Evolutionary conservation across 371 early-diverging fungal species (phyloP), one percentile per base, ranked within the genome.

Genomic region (Syncephalastrum monosporum): DNA sequence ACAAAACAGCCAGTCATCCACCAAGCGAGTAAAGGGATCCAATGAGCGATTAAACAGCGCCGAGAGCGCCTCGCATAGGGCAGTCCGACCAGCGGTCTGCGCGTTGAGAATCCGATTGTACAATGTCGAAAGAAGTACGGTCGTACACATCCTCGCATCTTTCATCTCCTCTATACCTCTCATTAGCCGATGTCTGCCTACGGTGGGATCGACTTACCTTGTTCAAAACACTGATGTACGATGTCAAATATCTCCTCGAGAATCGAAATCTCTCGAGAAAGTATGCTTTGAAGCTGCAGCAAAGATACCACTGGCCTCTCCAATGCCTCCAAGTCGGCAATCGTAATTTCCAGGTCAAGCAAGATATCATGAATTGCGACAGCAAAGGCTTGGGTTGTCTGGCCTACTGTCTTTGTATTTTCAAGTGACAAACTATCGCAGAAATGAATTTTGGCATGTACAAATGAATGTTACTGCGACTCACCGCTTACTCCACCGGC

Each of bases 1-100:
- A 44, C 60, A 53, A 47, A 68, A 67, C 4, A 72, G 57, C 78
- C 78, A 78, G 17, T 67, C 71, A 48, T 78, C 75, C 57, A 72
- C 63, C 42, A 74, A 42, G 0, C 61, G 60, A 10, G 69, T 68
- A 42, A 64, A 69, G 8, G 78, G 75, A 1, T 54, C 46, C 8
- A 78, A 15, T 1, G 69, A 65, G 2, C 67, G 47, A 10, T 61
- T 24, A 24, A 71, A 65, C 1, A 71, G 8, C 24, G 45, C 43
- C 8, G 67, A 5, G 8, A 78, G 16, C 5, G 60, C 51, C 14
- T 61, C 43, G 47, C 56, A 65, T 3, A 60, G 19, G 13, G 33
- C 42, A 0, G 21, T 41, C 41, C 65, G 55, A 3, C 64, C 71
- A 5, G 64, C 47, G 5, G 52, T 46, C 50, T 78, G 69, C 1